Percentiles rank a stretch among this genome's conserved stretches.
phyloP scores from a whole-genome alignment of 1,284 basidiomycete species.

The Leccinum pachyderme region DNA sequence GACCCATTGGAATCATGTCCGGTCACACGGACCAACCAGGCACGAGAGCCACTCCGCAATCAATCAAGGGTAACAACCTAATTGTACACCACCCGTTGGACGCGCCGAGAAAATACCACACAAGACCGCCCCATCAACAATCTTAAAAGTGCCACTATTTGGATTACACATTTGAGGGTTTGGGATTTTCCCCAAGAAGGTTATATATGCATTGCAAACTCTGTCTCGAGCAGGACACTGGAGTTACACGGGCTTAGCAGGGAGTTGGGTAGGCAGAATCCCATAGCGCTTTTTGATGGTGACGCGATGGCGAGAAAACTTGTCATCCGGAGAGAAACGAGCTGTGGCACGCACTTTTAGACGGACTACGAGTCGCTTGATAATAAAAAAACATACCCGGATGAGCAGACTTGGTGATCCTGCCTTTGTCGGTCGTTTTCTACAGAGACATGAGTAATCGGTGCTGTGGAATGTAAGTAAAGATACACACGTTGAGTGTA shows the following conservation, averaged over 20 bases:
- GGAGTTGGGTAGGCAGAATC: conserved; percentile 87
- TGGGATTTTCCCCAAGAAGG: background rate
- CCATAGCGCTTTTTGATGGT: conserved; percentile 91
- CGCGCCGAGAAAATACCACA: background rate
- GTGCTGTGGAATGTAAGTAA: background rate
- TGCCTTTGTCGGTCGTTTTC: conserved; percentile 82
- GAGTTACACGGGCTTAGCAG: conserved; percentile 63
- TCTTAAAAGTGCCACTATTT: background rate
- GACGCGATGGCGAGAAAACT: conserved; percentile 93
- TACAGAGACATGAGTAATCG: conserved; percentile 33
- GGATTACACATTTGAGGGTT: background rate
- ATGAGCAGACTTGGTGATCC: conserved; percentile 90
- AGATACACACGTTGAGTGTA: conserved; percentile 75
- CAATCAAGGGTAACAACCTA: background rate
- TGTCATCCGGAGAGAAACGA: conserved; percentile 96
- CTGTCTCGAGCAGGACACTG: background rate
- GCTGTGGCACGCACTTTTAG: conserved; percentile 45
- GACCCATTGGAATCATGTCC: too few relatives aligned
- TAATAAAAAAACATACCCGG: conserved; percentile 57
- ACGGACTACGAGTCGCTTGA: background rate
- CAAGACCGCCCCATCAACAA: background rate
- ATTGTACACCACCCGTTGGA: background rate
- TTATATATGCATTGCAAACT: background rate
- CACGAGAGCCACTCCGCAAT: too few relatives aligned
- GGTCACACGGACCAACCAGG: too few relatives aligned